Percentiles rank a stretch among this genome's conserved stretches.
Evolutionary conservation across 208 protist genomes (phyloP).

Genomic region (Willaertia magna): DNA sequence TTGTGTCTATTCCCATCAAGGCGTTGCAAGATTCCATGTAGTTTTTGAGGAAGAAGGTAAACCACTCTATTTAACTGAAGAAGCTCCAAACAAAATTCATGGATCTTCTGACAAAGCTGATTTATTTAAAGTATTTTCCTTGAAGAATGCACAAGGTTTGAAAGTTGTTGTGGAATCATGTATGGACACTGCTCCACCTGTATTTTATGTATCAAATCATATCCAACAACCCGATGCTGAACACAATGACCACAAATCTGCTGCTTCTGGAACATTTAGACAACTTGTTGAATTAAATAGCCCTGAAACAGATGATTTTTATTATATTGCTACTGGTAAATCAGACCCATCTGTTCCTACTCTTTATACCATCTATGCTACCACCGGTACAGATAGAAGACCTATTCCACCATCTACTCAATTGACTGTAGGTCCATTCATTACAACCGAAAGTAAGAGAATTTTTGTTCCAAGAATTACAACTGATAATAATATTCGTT

Average conservation of each 20-base stretch:
- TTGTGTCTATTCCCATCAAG: not conserved
- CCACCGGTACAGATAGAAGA: not conserved
- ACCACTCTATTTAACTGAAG: not conserved
- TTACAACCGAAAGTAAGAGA: not conserved
- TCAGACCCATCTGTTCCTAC: not conserved
- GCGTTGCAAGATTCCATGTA: not conserved
- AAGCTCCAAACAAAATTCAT: not conserved
- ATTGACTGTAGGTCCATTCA: not conserved
- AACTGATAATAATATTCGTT: not conserved
- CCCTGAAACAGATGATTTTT: not conserved
- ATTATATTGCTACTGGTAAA: not conserved
- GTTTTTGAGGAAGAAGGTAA: not conserved
- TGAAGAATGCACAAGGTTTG: not conserved
- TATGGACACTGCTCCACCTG: not conserved
- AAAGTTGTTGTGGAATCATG: not conserved
- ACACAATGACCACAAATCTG: not conserved
- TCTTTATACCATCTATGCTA: not conserved
- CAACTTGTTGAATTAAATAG: not conserved
- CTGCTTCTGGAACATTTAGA: not conserved
- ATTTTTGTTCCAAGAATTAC: not conserved
- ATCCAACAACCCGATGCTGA: not conserved
- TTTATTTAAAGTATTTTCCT: not conserved
- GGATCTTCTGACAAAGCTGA: not conserved
- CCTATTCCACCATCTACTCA: not conserved
- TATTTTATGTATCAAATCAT: not conserved